A percentile compares a stretch with the other conserved stretches of the same genome.
phyloP scores from a whole-genome alignment of 2,329 filamentous ascomycete genomes.

The Calonectria montana region DNA sequence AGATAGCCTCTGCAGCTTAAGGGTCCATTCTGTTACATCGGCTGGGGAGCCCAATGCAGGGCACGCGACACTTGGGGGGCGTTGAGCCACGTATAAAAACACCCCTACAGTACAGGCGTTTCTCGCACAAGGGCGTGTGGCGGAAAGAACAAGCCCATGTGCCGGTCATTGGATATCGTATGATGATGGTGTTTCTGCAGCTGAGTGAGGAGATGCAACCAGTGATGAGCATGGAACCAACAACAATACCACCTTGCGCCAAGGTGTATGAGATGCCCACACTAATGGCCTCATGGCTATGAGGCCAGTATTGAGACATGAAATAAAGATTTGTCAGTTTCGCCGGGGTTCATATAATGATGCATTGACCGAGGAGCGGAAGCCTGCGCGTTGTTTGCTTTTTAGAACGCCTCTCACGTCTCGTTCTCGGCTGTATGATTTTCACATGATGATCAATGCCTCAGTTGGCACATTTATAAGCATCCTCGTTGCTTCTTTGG shows the following conservation, averaged over 20 bases:
- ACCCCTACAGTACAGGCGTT: background rate
- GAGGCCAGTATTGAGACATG: background rate
- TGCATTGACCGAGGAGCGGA: background rate
- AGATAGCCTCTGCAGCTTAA: background rate
- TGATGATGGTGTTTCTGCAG: background rate
- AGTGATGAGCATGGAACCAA: background rate
- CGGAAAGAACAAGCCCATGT: background rate
- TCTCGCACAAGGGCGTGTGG: background rate
- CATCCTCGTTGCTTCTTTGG: too few species aligned
- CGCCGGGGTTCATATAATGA: background rate
- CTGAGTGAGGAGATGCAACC: background rate
- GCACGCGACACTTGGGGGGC: background rate
- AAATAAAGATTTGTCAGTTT: background rate
- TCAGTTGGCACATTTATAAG: background rate
- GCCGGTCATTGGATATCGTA: background rate
- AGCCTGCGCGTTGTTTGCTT: background rate
- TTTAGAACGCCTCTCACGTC: background rate
- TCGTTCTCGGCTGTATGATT: background rate
- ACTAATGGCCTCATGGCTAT: background rate
- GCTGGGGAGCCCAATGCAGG: background rate
- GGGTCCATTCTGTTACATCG: background rate
- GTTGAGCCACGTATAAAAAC: background rate
- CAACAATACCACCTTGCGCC: background rate
- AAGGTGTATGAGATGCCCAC: background rate
- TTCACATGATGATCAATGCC: background rate